A percentile compares a stretch with the other conserved stretches of the same genome.
Evolutionary conservation across 495 filamentous ascomycete genomes (phyloP).

Genomic region (Penicillium coffeae): DNA sequence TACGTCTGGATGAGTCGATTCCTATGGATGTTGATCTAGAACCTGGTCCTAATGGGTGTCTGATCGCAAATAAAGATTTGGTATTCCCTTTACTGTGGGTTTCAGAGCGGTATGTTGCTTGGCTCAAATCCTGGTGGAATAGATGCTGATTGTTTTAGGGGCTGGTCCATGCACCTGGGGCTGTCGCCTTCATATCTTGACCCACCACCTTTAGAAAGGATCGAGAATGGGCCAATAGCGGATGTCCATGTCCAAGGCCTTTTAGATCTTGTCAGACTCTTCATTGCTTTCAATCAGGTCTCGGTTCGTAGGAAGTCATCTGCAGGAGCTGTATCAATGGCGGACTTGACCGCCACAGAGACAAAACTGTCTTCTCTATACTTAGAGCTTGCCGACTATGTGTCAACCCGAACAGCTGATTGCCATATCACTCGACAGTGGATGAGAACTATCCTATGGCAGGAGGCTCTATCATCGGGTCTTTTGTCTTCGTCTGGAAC

Average conservation of each 20-base stretch:
- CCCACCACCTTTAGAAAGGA: slow-evolving; percentile 3
- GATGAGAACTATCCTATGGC: slow-evolving; percentile 76
- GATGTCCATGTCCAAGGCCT: slow-evolving; percentile 24
- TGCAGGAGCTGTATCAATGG: neutral
- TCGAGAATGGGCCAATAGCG: neutral
- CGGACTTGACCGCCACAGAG: slow-evolving; percentile 19
- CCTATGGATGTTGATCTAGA: too few relatives aligned
- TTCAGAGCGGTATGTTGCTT: slow-evolving; percentile 30
- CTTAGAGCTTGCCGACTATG: slow-evolving; percentile 5
- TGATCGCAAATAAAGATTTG: slow-evolving; percentile 22
- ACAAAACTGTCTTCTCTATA: slow-evolving; percentile 15
- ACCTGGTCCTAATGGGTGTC: slow-evolving; percentile 1
- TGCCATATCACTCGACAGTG: slow-evolving; percentile 49
- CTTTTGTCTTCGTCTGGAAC: slow-evolving; percentile 53
- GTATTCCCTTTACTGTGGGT: slow-evolving; percentile 31
- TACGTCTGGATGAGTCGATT: slow-evolving; percentile 18
- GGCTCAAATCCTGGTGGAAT: neutral
- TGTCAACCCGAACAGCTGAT: slow-evolving; percentile 25
- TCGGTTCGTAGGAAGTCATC: slow-evolving; percentile 6
- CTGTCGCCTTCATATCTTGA: slow-evolving; percentile 24
- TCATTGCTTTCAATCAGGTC: slow-evolving; percentile 24
- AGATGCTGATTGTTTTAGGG: slow-evolving; percentile 13
- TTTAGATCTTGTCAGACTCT: slow-evolving; percentile 25
- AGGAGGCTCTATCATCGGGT: slow-evolving; percentile 52
- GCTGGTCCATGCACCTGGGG: slow-evolving; percentile 31